Evolutionary conservation across 208 protist species (phyloP), one percentile per base, ranked within the genome.

Genomic region (Leishmania aethiopica): DNA sequence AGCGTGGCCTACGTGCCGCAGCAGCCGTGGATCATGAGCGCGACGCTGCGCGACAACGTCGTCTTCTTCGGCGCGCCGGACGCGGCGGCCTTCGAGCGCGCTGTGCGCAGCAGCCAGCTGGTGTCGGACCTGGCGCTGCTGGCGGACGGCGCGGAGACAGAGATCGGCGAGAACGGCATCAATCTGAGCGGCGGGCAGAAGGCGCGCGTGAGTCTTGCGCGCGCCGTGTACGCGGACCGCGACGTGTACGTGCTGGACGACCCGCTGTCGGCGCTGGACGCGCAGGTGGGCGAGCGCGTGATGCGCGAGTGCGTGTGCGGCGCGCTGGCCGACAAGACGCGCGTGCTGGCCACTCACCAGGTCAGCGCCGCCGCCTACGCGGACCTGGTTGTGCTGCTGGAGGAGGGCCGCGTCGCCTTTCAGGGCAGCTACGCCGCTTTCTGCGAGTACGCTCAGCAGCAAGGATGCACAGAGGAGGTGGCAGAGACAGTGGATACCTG

Each of bases 261-360:
- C 81, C 92, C 94, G 69, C 93, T 99, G 47, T 91, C 88, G 28
- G 95, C 97, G n/a, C 95, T 99, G 35, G 98, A 99, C 87, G 91
- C 90, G 47, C 88, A 96, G 49, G 94, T 98, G 6, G 90, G 86
- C 69, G 82, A 89, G 70, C 84, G 81, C 40, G 85, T 97, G 47
- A 86, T 96, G 82, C 78, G 69, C 3, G 85, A 93, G 79, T 84
- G 86, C 69, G 66, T 94, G n/a, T 75, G 85, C 62, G 87, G 97
- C 60, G 53, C 79, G 45, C 87, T 99, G 32, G 81, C 77, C 19
- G 73, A 75, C 73, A 98, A 95, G 79, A 98, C 97, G 7, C 88
- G 94, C 32, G 77, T 99, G 8, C 85, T 99, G 0, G 95, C 98
- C 22, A 99, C 97, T 25, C 97, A 99, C 90, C 93, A 98, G 81